Base-by-base conservation (phyloP, 2,329 filamentous ascomycete species). In the Verticillium nubilum region DNA sequence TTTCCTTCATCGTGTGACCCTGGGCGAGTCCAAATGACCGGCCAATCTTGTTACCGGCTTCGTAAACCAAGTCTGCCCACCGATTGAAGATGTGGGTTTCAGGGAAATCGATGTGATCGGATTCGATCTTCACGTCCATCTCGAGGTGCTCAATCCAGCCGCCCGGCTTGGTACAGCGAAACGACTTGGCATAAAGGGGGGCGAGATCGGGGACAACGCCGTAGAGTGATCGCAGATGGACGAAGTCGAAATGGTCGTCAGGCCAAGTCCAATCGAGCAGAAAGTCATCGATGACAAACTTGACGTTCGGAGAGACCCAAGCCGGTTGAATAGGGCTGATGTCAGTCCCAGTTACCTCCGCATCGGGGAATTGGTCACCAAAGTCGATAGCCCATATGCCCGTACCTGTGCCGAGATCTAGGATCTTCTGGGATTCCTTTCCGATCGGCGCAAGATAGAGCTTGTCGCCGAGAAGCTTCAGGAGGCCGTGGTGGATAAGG, bases 211-310 rank as follows among this genome's bases (percentile, higher is more conserved):
- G 68, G 62, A 86, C 78, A 57, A 77, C 76, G 25, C 84, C 84
- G 1, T 78, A 70, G 62, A 86, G 73, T 63, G 82, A 76, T 23
- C 80, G 78, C 4, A 80, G 80, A 67, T 86, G 85, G 58, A 87
- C 79, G 65, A 80, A 85, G 70, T 88, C 85, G 65, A 85, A 83
- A 23, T 63, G 61, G 60, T 63, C 75, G 63, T 61, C 79, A 62
- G 77, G 73, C 67, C 73, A 84, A 70, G 73, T 84, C 75, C 76
- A 79, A 0, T 74, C 72, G 6, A 67, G 76, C 61, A 83, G 83
- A 54, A 83, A 81, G 66, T 89, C 85, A 66, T 89, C 86, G 53
- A 88, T 80, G 61, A 86, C 57, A 5, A 85, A 86, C 23, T 74
- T 73, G 29, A 70, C 31, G 50, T 88, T 88, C 33, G 78, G 75